Evolutionary conservation across 495 filamentous ascomycete species (phyloP), one percentile per base, ranked within the genome.

Genomic region (Daldinia childiae): DNA sequence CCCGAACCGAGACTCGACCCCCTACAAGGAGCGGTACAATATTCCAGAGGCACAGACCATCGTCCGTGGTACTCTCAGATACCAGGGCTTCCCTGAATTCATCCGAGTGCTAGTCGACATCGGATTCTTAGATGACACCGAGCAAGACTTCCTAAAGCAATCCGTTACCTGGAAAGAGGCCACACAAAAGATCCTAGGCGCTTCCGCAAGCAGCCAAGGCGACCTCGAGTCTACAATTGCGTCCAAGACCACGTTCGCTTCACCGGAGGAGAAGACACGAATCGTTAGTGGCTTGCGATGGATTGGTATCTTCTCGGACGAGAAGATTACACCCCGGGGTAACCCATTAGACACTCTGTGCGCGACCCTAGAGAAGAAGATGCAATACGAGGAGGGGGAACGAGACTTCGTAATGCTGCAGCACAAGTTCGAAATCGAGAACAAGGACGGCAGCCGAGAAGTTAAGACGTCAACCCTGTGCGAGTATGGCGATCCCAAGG

Each of bases 391-490:
- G 71, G 85, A 90, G 63, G 89, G 87, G 39, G 95, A 97, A 89
- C 89, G 95, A 50, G 54, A 38, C 36, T 50, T 70, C 56, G 88
- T 90, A 60, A 92, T 95, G 87, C 88, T 97, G 41, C 93, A 96
- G 83, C 95, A 99, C 87, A 93, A 91, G 79, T 98, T 97, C 78
- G 90, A 90, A 78, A 92, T 98, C 74, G 91, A 97, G 85, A 80
- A 90, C 77, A 87, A 88, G 77, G 92, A 97, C 74, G 82, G 82
- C 60, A 79, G 76, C 60, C 82, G 88, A 78, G 90, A 97, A 86
- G 92, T 87, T 39, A 85, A 89, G 50, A 94, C 92, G 7, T 91
- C 87, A 41, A 98, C 94, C 12, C 87, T 98, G 7, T 86, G 85
- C 79, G 95, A 96, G 78, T 97, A 97, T 77, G 95, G 95, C 74